Evolutionary conservation across 2,329 filamentous ascomycete genomes (phyloP).

Genomic region (Aspergillus ochraceus): DNA sequence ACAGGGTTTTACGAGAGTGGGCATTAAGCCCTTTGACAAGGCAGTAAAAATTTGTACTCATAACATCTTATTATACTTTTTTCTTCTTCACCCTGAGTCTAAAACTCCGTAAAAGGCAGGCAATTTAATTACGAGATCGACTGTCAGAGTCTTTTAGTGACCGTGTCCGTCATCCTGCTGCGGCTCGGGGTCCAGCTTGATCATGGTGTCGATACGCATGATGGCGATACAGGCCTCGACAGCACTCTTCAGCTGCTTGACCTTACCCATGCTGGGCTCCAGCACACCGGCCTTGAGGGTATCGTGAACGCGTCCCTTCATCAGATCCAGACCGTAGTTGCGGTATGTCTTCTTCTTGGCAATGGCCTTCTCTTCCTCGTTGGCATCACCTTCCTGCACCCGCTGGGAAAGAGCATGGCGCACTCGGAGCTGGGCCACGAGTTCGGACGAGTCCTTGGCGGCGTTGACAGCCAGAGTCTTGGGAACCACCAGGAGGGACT

Average conservation of each 20-base stretch:
- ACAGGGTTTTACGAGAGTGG: neutral
- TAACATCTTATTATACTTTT: slow-evolving; percentile 22
- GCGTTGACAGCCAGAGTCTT: slow-evolving; percentile 97
- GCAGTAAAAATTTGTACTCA: slow-evolving; percentile 13
- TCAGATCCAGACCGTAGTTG: slow-evolving; percentile 94
- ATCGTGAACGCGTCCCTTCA: slow-evolving; percentile 86
- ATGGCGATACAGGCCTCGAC: slow-evolving; percentile 98
- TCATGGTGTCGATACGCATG: slow-evolving; percentile 98
- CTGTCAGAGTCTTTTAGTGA: slow-evolving; percentile 55
- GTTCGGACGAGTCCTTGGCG: slow-evolving; percentile 91
- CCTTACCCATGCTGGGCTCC: slow-evolving; percentile 97
- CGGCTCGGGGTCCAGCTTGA: slow-evolving; percentile 93
- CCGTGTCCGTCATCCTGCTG: slow-evolving; percentile 80
- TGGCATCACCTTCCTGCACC: slow-evolving; percentile 74
- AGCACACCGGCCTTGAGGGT: slow-evolving; percentile 92
- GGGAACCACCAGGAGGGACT: slow-evolving; percentile 89
- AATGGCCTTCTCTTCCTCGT: slow-evolving; percentile 81
- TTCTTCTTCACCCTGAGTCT: slow-evolving; percentile 13
- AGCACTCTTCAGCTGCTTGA: slow-evolving; percentile 96
- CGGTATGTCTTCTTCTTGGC: slow-evolving; percentile 96
- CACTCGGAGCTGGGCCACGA: slow-evolving; percentile 92
- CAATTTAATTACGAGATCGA: slow-evolving; percentile 1
- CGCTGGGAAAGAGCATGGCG: slow-evolving; percentile 93
- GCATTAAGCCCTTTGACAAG: neutral
- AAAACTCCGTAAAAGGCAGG: slow-evolving; percentile 10